These are phyloP conservation scores for Solanum megistacrolobum DNA, from an alignment of 257 asterid genomes.

Conservation along the genomic window DNA sequence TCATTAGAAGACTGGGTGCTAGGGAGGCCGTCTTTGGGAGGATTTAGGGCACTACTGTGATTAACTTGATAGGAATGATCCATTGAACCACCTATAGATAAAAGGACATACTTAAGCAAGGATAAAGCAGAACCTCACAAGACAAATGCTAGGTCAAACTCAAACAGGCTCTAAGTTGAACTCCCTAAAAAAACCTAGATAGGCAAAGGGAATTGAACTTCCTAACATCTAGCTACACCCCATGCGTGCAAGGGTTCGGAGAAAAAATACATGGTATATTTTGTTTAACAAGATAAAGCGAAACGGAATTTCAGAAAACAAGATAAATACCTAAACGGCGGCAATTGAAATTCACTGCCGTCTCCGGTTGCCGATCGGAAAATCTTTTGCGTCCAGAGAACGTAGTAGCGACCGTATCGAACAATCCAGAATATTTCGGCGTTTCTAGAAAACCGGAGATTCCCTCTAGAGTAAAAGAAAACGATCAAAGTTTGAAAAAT, in stretches of 20 bases:
- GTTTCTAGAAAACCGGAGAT: background rate
- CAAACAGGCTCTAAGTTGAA: background rate
- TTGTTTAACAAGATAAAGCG: background rate
- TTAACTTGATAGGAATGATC: background rate
- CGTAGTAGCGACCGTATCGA: background rate
- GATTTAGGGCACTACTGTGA: conserved; percentile 12
- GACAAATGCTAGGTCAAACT: background rate
- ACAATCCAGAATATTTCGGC: background rate
- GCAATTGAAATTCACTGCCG: background rate
- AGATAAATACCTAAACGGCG: background rate
- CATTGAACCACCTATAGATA: background rate
- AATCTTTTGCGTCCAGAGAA: background rate
- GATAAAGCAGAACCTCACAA: background rate
- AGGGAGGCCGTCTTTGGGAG: conserved; percentile 4
- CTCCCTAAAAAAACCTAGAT: background rate
- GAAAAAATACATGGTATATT: background rate
- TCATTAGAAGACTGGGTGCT: conserved; percentile 7
- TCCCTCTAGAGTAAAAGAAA: background rate
- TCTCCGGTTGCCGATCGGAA: background rate
- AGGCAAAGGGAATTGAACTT: background rate
- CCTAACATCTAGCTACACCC: background rate
- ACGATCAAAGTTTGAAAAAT: background rate
- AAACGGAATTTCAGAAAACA: background rate
- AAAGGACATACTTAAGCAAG: background rate
- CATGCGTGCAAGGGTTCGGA: background rate